Evolutionary conservation across 257 asterid genomes (phyloP), one percentile per base, ranked within the genome.

Genomic region (Leonotis leonurus): DNA sequence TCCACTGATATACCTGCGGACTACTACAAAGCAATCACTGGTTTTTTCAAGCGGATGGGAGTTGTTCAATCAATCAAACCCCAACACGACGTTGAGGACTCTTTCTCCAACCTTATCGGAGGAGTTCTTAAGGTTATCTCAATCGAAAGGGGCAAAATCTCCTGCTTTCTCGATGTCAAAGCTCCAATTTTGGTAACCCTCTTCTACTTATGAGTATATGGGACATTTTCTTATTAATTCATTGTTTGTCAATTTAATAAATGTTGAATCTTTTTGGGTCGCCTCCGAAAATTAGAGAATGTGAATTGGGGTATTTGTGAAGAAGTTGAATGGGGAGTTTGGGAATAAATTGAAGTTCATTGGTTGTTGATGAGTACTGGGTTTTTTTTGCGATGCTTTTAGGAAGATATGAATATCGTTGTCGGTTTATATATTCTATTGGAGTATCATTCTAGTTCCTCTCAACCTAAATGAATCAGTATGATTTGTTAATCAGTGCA

Each of bases 101-200:
- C 90, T 16, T 83, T 74, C 68, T 80, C 90, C 64, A 74, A 71
- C 49, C 82, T 93, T 29, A 57, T 79, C 4, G 86, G 87, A 2
- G 81, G 84, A 17, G 41, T 60, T 59, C 90, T 93, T 32, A 73
- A 87, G 69, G 86, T 87, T 70, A 60, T 56, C 16, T 63, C 76
- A 43, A 37, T 85, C 33, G 65, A 83, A 58, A 80, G 72, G 30
- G 95, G 94, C 63, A 79, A 80, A 76, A 70, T 93, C 75, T 83
- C 96, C 3, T 93, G 96, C 75, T 33, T 70, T 53, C 75, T 93
- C 43, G 30, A 70, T 30, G 85, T 89, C 71, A 79, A 80, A 73
- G 65, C 81, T 67, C 81, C 94, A 0, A 62, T 85, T 58, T 18
- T 82, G 90, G 99, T 93, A 83, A 50, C 9, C 32, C 32, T n/a